Evolutionary conservation across 768 basidiomycete genomes (phyloP).

Genomic region (Tulasnella sp.): DNA sequence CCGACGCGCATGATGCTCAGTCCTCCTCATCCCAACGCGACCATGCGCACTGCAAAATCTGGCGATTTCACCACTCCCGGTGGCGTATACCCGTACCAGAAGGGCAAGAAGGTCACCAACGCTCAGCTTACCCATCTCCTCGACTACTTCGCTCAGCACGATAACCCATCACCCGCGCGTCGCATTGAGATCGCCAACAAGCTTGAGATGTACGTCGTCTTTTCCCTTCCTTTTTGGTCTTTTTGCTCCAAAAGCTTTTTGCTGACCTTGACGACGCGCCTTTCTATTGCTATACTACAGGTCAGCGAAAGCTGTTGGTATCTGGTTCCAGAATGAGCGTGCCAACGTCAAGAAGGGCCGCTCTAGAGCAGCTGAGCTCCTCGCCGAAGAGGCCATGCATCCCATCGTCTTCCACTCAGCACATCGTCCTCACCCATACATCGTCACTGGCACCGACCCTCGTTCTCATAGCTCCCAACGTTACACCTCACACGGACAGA

Average conservation of each 20-base stretch:
- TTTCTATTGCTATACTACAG: background rate
- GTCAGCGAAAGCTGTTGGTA: slow-evolving; percentile 12
- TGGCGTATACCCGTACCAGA: slow-evolving; percentile 10
- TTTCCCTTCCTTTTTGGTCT: background rate
- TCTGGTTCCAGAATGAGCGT: slow-evolving; percentile 15
- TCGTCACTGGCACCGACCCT: background rate
- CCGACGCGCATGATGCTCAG: background rate
- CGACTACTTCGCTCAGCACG: slow-evolving; percentile 5
- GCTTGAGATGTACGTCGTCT: slow-evolving; percentile 3
- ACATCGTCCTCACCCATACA: background rate
- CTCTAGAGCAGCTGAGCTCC: background rate
- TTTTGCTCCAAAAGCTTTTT: background rate
- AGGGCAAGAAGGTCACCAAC: slow-evolving; percentile 13
- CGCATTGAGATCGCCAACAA: slow-evolving; percentile 9
- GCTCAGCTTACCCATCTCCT: slow-evolving; percentile 11
- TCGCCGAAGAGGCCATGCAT: background rate
- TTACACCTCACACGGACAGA: background rate
- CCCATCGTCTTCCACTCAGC: background rate
- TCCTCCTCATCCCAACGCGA: background rate
- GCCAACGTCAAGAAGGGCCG: slow-evolving; percentile 16
- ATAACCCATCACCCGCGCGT: slow-evolving; percentile 8
- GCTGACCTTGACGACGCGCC: background rate
- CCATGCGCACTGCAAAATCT: background rate
- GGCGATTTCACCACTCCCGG: slow-evolving; percentile 3
- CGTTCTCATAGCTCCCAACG: background rate